Conservation (phyloP, 495 filamentous ascomycete species). For the Platismatia glauca region DNA sequence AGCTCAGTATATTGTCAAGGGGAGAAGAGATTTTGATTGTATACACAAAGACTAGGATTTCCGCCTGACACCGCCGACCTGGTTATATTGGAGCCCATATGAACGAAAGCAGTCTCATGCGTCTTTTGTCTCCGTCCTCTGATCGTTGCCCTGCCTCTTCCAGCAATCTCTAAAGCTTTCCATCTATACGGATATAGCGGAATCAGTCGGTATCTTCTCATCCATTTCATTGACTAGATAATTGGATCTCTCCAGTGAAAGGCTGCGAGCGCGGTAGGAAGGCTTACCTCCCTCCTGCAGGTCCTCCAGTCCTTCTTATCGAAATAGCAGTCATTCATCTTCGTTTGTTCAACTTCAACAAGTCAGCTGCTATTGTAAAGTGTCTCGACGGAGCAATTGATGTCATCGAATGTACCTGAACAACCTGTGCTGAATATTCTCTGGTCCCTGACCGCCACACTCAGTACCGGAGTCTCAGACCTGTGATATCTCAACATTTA, state of each 20-base stretch:
- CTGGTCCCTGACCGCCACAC: constrained; percentile 62
- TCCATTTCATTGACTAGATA: not conserved
- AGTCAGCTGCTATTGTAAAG: constrained; percentile 5
- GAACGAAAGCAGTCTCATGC: constrained; percentile 22
- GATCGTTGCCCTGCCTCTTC: constrained; percentile 82
- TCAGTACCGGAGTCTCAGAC: constrained; percentile 8
- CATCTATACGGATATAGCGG: constrained; percentile 51
- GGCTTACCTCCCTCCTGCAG: constrained; percentile 79
- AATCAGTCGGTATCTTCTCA: not conserved
- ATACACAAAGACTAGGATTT: not conserved
- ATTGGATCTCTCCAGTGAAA: not conserved
- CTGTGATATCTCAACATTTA: constrained; percentile 34
- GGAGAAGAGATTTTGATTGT: not conserved
- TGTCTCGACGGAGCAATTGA: not conserved
- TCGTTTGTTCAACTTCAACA: constrained; percentile 68
- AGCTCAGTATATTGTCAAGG: no score
- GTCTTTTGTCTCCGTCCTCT: constrained; percentile 70
- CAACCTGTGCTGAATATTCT: constrained; percentile 96
- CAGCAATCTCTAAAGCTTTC: constrained; percentile 86
- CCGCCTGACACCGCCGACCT: not conserved
- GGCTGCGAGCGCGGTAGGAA: not conserved
- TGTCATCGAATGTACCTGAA: constrained; percentile 45
- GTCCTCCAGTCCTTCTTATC: constrained; percentile 93
- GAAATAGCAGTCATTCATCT: constrained; percentile 90
- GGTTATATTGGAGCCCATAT: not conserved